Evolutionary conservation across 495 filamentous ascomycete genomes (phyloP), one percentile per base, ranked within the genome.

Genomic region (Penicillium bialowiezense): DNA sequence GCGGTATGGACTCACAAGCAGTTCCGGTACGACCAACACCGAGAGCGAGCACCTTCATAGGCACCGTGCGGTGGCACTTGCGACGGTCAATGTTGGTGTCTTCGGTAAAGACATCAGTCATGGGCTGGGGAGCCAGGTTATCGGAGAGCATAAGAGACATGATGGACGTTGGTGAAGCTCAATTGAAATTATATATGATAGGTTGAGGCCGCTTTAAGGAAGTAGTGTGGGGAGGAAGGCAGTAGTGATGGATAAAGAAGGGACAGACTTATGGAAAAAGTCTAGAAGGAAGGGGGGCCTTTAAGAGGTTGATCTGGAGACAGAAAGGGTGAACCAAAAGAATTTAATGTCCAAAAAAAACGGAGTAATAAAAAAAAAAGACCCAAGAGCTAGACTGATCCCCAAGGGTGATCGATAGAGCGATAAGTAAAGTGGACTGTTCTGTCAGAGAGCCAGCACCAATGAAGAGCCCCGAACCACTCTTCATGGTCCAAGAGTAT

Each of bases 11-110:
- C 77, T 63, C 60, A 84, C 82, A 86, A 21, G 82, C 80, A 59
- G 84, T 86, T 60, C 82, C 83, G n/a, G 84, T 86, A 55, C 84
- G 69, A 46, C 80, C 75, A 28, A 85, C 73, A 38, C 84, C 82
- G 5, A 86, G 72, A 45, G 75, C 75, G 21, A 87, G 72, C 43
- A 86, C 82, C 63, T 79, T 75, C 81, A 87, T 85, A 14, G 83
- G 81, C 39, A 86, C 82, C 15, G 72, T 79, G 26, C 84, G 76
- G 52, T 76, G 74, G 63, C 81, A 82, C 70, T 84, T 68, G 44
- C 81, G 75, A 15, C 80, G 72, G 54, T 87, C 76, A 57, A 85
- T 80, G 56, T 80, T 77, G 45, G 81, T 83, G 61, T 83, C 80
- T 48, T 58, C 58, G 49, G 76, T 80, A 62, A 83, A 74, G 54